phyloP scores from a whole-genome alignment of 805 yeast species.

The Spathaspora gorwiae region DNA sequence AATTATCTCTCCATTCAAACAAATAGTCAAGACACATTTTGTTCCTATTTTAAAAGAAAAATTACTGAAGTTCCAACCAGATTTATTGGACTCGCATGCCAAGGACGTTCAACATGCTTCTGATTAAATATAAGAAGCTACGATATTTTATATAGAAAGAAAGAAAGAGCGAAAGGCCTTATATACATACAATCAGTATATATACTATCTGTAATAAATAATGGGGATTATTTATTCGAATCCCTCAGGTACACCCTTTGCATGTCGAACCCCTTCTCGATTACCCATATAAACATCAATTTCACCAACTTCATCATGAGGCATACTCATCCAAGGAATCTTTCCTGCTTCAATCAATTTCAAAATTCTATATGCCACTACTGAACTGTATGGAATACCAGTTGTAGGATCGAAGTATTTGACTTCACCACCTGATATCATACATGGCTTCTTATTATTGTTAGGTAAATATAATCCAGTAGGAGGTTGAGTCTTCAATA shows the following conservation, averaged over 20 bases:
- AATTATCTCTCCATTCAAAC: constrained; percentile 33
- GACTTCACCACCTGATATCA: constrained; percentile 74
- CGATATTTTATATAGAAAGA: background rate
- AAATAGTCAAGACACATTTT: constrained; percentile 44
- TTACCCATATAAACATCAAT: constrained; percentile 39
- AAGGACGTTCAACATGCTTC: constrained; percentile 56
- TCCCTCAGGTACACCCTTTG: constrained; percentile 86
- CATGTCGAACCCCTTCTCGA: constrained; percentile 59
- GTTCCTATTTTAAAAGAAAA: constrained; percentile 48
- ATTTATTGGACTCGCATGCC: constrained; percentile 58
- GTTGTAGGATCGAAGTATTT: constrained; percentile 82
- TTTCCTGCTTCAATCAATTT: constrained; percentile 44
- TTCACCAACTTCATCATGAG: constrained; percentile 50
- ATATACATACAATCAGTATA: constrained; percentile 4
- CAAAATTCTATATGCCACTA: constrained; percentile 72
- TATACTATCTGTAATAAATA: constrained; percentile 4
- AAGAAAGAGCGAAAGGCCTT: background rate
- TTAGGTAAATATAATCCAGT: constrained; percentile 67
- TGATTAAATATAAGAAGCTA: constrained; percentile 5
- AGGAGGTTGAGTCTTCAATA: constrained; percentile 65
- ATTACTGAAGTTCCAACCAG: constrained; percentile 57
- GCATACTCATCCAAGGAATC: constrained; percentile 48
- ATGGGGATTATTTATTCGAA: constrained; percentile 39
- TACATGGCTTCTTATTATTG: constrained; percentile 63
- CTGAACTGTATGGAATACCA: constrained; percentile 81